Conservation (phyloP, 495 filamentous ascomycete genomes). For the Venustampulla echinocandica region DNA sequence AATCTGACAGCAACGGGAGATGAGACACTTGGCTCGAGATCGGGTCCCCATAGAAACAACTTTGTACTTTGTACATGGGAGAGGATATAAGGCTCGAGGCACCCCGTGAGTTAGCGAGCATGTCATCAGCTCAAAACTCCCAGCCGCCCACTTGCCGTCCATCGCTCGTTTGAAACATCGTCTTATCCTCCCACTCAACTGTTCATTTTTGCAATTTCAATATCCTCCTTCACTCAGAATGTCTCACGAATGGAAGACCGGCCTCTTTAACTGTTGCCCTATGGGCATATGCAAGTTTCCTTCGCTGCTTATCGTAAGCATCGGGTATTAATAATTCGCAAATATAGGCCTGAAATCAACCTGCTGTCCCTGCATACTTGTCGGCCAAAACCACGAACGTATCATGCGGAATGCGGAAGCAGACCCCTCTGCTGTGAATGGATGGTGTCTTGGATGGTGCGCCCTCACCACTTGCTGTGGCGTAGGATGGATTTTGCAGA, state of each 20-base stretch:
- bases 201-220: too few species aligned
- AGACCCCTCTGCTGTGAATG: background rate
- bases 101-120: too few species aligned
- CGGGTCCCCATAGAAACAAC: too few species aligned
- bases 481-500: background rate
- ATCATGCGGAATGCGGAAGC: background rate
- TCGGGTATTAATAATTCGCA: background rate
- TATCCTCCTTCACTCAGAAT: too few species aligned
- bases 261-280: background rate
- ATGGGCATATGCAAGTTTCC: background rate
- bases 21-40: too few species aligned
- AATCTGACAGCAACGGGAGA: too few species aligned
- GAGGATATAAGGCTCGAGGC: too few species aligned
- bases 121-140: too few species aligned
- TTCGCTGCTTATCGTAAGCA: background rate
- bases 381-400: background rate
- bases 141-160: too few species aligned
- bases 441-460: slow-evolving; percentile 1
- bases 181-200: too few species aligned
- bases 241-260: background rate
- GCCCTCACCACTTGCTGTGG: background rate
- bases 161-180: too few species aligned
- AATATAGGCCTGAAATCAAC: background rate
- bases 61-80: too few species aligned
- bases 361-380: slow-evolving; percentile 1